Evolutionary conservation across 2,329 filamentous ascomycete species (phyloP), one percentile per base, ranked within the genome.

Genomic region (Botryosphaeria agaves): DNA sequence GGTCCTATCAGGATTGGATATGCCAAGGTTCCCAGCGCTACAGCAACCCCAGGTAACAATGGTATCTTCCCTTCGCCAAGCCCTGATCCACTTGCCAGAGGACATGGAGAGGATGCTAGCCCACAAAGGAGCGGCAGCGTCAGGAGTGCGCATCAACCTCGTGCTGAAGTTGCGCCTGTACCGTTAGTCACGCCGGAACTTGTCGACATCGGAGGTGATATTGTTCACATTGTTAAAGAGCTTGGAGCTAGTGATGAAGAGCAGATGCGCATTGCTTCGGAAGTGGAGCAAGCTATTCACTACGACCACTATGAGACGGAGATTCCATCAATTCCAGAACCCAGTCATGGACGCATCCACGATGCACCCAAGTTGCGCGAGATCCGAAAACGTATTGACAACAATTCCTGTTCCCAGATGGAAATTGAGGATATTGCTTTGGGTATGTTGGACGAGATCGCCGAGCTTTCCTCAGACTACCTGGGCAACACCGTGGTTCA

Each of bases 401-500:
- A 95, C 53, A 83, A 87, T 48, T 81, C 79, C 34, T 75, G 87
- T 51, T 78, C 80, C 1, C 70, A 79, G 36, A 64, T 76, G 12
- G 89, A 98, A 53, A 91, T 95, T 41, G 89, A 98, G 54, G 77
- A 75, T 39, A 91, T 89, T 38, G 89, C 89, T 24, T 66, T 81
- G 36, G 81, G 82, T 38, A 98, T 98, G 89, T 69, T 98, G 11
- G 83, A 87, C 7, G 89, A 98, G 52, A 89, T 98, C 49, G 83
- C 85, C 3, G 89, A 98, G 55, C 64, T 98, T 15, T 70, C 89
- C 2, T 93, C 87, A 0, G 89, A 98, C 55, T 98, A 98, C 46
- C 69, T 98, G 18, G 89, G 89, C 43, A 98, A 98, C 58, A 98
- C 89, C 0, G 89, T 98, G n/a, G 87, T 98, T 12, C 89, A 98